These are phyloP conservation scores for Blastobotrys raffinosifermentans DNA, from an alignment of 1,139 yeast species.

Conservation along the genomic window DNA sequence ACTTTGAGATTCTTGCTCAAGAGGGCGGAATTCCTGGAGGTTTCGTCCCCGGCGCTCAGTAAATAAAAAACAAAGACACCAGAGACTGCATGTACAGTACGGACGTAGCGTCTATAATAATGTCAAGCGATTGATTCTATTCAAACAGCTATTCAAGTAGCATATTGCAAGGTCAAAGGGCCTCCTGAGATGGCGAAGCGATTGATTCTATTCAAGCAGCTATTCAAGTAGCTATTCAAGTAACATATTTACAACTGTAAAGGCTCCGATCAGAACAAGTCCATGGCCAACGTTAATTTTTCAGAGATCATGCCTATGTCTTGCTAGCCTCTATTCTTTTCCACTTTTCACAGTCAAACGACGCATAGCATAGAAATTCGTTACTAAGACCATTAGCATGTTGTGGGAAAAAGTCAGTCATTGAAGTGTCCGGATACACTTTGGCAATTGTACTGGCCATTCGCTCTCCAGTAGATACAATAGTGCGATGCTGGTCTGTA, in stretches of 20 bases:
- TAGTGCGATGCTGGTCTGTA: conserved; percentile 41
- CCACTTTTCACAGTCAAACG: conserved; percentile 57
- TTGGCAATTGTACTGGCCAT: conserved; percentile 57
- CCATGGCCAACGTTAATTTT: too few relatives aligned
- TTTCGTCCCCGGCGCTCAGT: conserved; percentile 12
- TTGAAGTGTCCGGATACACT: conserved; percentile 57
- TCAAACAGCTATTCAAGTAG: too few relatives aligned
- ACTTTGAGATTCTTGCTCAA: conserved; percentile 54
- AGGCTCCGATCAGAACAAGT: too few relatives aligned
- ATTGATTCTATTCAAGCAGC: too few relatives aligned
- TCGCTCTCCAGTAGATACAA: conserved; percentile 85
- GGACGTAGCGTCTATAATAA: background rate
- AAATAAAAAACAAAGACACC: background rate
- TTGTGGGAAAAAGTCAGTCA: conserved; percentile 68
- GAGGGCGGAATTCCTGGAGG: conserved; percentile 26
- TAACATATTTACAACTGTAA: too few relatives aligned
- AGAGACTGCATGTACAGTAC: background rate
- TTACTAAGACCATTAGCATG: conserved; percentile 83
- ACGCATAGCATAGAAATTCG: conserved; percentile 82
- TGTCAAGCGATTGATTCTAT: too few relatives aligned
- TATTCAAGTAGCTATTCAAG: too few relatives aligned
- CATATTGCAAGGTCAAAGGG: too few relatives aligned
- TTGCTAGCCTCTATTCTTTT: too few relatives aligned
- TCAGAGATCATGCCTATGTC: too few relatives aligned
- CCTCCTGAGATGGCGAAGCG: too few relatives aligned